Evolutionary conservation across 2,329 filamentous ascomycete species (phyloP).

Genomic region (Beauveria varroae): DNA sequence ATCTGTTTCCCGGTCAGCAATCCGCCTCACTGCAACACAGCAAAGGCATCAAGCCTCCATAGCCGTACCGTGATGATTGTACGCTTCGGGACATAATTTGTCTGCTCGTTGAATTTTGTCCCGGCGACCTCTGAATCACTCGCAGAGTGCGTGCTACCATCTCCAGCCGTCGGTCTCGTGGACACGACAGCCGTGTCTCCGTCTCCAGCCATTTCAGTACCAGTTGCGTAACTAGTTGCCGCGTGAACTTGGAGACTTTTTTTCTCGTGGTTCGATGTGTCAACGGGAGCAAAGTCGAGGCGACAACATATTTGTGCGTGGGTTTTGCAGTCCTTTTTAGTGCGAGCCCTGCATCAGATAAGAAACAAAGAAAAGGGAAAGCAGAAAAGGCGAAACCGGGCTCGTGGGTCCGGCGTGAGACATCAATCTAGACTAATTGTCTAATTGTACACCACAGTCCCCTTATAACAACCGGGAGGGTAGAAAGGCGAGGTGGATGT

Average conservation of each 20-base stretch:
- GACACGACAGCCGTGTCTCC: not conserved
- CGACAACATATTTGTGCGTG: not conserved
- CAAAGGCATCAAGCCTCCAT: too few relatives aligned
- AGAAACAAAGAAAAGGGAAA: not conserved
- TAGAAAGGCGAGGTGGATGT: not conserved
- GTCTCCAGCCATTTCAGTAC: not conserved
- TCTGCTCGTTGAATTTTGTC: constrained; percentile 44
- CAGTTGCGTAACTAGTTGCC: not conserved
- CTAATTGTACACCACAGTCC: not conserved
- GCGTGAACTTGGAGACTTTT: not conserved
- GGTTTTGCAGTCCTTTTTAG: not conserved
- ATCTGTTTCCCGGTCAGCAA: constrained; percentile 31
- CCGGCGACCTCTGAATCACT: constrained; percentile 16
- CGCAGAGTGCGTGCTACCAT: constrained; percentile 6
- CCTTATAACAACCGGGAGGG: not conserved
- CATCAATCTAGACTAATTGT: not conserved
- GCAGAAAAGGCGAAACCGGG: not conserved
- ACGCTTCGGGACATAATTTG: constrained; percentile 43
- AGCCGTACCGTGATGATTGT: constrained; percentile 42
- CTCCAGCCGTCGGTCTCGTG: constrained; percentile 9
- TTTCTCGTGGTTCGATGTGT: not conserved
- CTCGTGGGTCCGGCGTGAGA: not conserved
- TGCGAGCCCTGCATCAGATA: constrained; percentile 3
- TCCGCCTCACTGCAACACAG: too few relatives aligned
- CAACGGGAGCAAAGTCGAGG: not conserved